These are phyloP conservation scores for Fusarium goolgardi DNA, from an alignment of 2,329 filamentous ascomycete species.

Conservation along the genomic window DNA sequence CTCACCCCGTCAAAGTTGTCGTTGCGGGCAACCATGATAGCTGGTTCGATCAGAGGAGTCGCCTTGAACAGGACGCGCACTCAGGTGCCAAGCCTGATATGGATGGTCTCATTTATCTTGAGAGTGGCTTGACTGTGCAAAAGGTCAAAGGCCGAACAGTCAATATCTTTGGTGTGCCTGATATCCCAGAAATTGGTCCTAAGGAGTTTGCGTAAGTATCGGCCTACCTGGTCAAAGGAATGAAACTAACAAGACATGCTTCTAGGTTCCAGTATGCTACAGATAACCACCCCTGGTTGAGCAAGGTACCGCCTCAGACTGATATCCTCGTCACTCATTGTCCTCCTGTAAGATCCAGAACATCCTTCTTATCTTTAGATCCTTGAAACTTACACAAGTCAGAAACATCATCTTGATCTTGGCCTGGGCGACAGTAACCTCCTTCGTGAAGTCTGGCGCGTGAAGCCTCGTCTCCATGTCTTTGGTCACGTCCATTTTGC, in stretches of 20 bases:
- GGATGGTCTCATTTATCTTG: constrained; percentile 78
- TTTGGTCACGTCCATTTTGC: constrained; percentile 88
- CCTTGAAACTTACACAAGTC: constrained; percentile 16
- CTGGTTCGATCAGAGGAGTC: constrained; percentile 78
- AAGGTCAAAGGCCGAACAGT: constrained; percentile 68
- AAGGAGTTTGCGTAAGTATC: constrained; percentile 68
- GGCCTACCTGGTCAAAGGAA: neutral
- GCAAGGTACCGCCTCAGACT: constrained; percentile 75
- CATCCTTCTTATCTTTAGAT: neutral
- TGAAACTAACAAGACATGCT: constrained; percentile 13
- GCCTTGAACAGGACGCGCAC: constrained; percentile 66
- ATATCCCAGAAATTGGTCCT: constrained; percentile 81
- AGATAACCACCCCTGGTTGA: constrained; percentile 75
- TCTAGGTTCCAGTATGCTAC: constrained; percentile 78
- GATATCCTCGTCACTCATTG: constrained; percentile 86
- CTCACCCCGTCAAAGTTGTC: constrained; percentile 83
- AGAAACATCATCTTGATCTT: constrained; percentile 76
- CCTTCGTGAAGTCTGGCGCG: constrained; percentile 77
- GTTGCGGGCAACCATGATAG: constrained; percentile 91
- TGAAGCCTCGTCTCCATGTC: constrained; percentile 79
- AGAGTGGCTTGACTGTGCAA: constrained; percentile 74
- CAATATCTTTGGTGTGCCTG: constrained; percentile 80
- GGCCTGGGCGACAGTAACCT: constrained; percentile 78
- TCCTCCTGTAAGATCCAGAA: constrained; percentile 67
- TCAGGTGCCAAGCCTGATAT: constrained; percentile 69